These are phyloP conservation scores for Lachancea kluyveri DNA, from an alignment of 805 yeast genomes.

Conservation along the genomic window DNA sequence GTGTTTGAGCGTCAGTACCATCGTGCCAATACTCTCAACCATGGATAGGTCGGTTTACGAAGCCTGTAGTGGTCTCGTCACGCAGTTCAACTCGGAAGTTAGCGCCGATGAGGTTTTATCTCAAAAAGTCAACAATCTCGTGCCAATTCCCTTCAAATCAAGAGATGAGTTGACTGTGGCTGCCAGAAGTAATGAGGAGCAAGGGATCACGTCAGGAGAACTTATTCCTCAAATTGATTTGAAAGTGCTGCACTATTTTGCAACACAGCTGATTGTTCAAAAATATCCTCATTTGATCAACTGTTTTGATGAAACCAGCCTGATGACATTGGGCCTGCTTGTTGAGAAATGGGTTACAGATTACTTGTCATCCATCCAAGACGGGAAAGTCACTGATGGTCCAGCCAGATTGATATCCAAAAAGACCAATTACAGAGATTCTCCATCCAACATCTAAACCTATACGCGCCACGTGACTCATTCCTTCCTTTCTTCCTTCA, in stretches of 20 bases:
- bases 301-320: slow-evolving; percentile 33
- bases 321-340: slow-evolving; percentile 32
- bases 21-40: not conserved
- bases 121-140: slow-evolving; percentile 19
- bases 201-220: slow-evolving; percentile 24
- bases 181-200: slow-evolving; percentile 16
- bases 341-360: slow-evolving; percentile 35
- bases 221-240: slow-evolving; percentile 28
- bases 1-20: not conserved
- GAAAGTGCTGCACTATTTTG: slow-evolving; percentile 33
- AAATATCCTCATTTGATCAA: slow-evolving; percentile 24
- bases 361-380: slow-evolving; percentile 11
- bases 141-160: slow-evolving; percentile 29
- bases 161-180: slow-evolving; percentile 24
- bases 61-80: slow-evolving; percentile 25
- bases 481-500: too few species aligned
- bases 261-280: slow-evolving; percentile 25
- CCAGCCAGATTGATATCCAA: slow-evolving; percentile 20
- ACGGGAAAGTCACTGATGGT: slow-evolving; percentile 11
- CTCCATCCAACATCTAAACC: slow-evolving; percentile 23
- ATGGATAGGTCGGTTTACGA: slow-evolving; percentile 29
- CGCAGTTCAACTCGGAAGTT: slow-evolving; percentile 20
- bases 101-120: slow-evolving; percentile 30
- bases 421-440: slow-evolving; percentile 19
- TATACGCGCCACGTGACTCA: too few species aligned